Percentiles rank a stretch among this genome's conserved stretches.
These are phyloP conservation scores for Hypericum androsaemum DNA, from an alignment of 345 rosid genomes.

Conservation along the genomic window DNA sequence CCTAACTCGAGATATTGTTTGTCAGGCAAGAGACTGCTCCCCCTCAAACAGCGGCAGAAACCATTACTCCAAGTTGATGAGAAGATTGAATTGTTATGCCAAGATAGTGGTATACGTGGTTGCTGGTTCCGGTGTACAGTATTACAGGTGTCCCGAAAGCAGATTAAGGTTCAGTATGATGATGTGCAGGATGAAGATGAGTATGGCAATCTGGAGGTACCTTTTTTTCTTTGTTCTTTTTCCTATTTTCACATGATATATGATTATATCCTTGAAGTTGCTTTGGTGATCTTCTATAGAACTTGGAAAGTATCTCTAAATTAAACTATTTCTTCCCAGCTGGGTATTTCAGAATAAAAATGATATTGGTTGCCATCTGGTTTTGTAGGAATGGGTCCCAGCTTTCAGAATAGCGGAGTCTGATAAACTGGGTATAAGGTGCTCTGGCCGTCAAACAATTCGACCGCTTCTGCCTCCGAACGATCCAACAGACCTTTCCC, in stretches of 20 bases:
- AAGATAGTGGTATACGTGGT: slow-evolving; percentile 95
- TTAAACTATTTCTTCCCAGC: background rate
- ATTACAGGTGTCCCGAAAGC: slow-evolving; percentile 52
- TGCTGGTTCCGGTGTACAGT: slow-evolving; percentile 94
- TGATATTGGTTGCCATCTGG: slow-evolving; percentile 5
- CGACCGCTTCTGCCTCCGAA: slow-evolving; percentile 53
- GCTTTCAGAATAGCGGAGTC: slow-evolving; percentile 54
- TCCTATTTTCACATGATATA: too few species aligned
- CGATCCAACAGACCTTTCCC: slow-evolving; percentile 21
- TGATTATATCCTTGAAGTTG: too few species aligned
- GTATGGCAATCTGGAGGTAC: slow-evolving; percentile 76
- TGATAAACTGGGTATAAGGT: slow-evolving; percentile 82
- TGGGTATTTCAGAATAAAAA: background rate
- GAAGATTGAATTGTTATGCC: slow-evolving; percentile 75
- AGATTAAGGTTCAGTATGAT: slow-evolving; percentile 73
- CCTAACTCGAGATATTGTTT: slow-evolving; percentile 40
- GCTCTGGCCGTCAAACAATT: slow-evolving; percentile 52
- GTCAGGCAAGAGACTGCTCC: slow-evolving; percentile 39
- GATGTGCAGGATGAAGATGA: slow-evolving; percentile 83
- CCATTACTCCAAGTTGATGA: slow-evolving; percentile 43
- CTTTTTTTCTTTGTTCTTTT: too few species aligned
- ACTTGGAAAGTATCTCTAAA: too few species aligned
- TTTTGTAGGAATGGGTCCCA: slow-evolving; percentile 80
- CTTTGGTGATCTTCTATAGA: too few species aligned
- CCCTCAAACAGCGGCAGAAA: slow-evolving; percentile 35